phyloP scores from a whole-genome alignment of 768 basidiomycete species.

The Rhizopogon sp. region DNA sequence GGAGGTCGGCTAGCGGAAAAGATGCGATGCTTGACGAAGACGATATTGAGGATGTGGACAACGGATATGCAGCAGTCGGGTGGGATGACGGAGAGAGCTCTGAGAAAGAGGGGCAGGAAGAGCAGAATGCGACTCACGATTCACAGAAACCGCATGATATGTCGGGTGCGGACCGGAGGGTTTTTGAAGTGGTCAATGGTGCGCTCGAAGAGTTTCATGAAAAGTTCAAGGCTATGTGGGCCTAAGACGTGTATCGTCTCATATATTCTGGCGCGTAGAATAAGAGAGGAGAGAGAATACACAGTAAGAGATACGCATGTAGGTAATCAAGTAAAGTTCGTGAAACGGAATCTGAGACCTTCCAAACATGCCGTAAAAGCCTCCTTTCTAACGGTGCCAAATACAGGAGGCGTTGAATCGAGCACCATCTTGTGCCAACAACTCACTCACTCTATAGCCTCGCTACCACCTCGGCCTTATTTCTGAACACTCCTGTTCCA shows the following conservation, averaged over 20 bases:
- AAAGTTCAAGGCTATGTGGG: constrained; percentile 66
- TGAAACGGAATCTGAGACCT: not conserved
- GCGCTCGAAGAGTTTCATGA: constrained; percentile 46
- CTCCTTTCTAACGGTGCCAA: constrained; percentile 32
- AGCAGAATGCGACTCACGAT: not conserved
- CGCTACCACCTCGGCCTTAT: constrained; percentile 33
- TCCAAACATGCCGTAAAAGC: constrained; percentile 29
- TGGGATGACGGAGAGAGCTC: constrained; percentile 10
- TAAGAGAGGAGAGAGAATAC: too few relatives aligned
- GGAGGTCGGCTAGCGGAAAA: constrained; percentile 10
- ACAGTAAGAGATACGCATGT: not conserved
- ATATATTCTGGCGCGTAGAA: not conserved
- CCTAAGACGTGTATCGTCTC: constrained; percentile 18
- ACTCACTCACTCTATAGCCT: constrained; percentile 34
- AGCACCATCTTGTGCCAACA: constrained; percentile 25
- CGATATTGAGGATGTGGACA: constrained; percentile 25
- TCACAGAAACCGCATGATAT: constrained; percentile 32
- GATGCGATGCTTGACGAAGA: constrained; percentile 12
- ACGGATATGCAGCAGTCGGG: constrained; percentile 27
- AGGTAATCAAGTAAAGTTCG: too few relatives aligned
- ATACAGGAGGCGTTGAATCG: constrained; percentile 34
- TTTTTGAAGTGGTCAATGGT: constrained; percentile 44
- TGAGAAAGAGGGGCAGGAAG: constrained; percentile 1
- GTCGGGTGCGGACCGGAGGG: constrained; percentile 45
- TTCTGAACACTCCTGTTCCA: constrained; percentile 61